Conservation (phyloP, 176 grass and related monocot species). For the Typha latifolia region DNA sequence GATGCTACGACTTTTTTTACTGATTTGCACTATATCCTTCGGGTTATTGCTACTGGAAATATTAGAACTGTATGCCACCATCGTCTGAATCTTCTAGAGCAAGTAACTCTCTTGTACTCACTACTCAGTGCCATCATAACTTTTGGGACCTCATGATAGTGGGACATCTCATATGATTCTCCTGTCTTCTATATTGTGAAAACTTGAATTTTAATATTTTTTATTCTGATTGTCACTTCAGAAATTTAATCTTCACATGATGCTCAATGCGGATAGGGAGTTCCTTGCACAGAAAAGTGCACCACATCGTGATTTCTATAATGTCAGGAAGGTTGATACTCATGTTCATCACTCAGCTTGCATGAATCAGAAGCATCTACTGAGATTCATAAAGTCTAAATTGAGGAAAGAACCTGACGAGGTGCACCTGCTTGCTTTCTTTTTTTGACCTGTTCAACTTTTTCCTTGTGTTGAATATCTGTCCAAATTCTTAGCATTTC, state of each 20-base stretch:
- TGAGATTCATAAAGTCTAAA: slow-evolving; percentile 97
- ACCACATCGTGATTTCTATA: slow-evolving; percentile 91
- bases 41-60: slow-evolving; percentile 74
- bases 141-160: slow-evolving; percentile 2
- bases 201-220: neutral
- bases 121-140: neutral
- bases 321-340: slow-evolving; percentile 96
- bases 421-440: slow-evolving; percentile 28
- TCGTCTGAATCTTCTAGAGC: slow-evolving; percentile 82
- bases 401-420: slow-evolving; percentile 89
- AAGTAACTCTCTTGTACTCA: slow-evolving; percentile 34
- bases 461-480: neutral
- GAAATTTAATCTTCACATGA: slow-evolving; percentile 98
- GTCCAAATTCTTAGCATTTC: neutral
- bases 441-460: neutral
- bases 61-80: slow-evolving; percentile 89
- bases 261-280: slow-evolving; percentile 94
- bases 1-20: slow-evolving; percentile 96
- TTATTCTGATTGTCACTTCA: slow-evolving; percentile 24
- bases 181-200: neutral
- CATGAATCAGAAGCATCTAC: slow-evolving; percentile 94
- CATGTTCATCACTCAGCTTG: slow-evolving; percentile 99
- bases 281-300: slow-evolving; percentile 95
- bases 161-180: neutral
- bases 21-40: slow-evolving; percentile 90